A percentile compares a stretch with the other conserved stretches of the same genome.
phyloP scores from a whole-genome alignment of 2,329 filamentous ascomycete genomes.

The Xylariaceae sp. region DNA sequence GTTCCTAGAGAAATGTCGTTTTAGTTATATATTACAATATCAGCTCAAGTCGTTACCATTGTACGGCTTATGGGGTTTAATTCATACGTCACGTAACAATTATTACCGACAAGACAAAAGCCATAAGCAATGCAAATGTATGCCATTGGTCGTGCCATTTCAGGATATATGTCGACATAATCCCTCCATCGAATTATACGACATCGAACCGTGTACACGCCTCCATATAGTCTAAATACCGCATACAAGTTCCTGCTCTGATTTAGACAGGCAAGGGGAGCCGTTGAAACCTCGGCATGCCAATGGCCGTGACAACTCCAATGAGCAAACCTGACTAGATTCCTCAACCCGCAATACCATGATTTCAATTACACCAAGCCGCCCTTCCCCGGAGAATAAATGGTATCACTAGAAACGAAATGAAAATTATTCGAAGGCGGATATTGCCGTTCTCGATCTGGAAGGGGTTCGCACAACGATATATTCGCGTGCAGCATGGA shows the following conservation, averaged over 20 bases:
- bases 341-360: constrained; percentile 9
- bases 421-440: constrained; percentile 8
- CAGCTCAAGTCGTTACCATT: too few species aligned
- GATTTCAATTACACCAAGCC: constrained; percentile 15
- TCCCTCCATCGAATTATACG: constrained; percentile 16
- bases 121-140: constrained; percentile 15
- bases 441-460: not conserved
- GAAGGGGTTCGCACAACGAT: not conserved
- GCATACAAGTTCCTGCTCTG: constrained; percentile 14
- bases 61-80: too few species aligned
- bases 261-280: constrained; percentile 30
- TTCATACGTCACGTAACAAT: too few species aligned
- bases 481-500: too few species aligned
- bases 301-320: not conserved
- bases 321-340: constrained; percentile 11
- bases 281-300: constrained; percentile 18
- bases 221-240: constrained; percentile 25
- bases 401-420: constrained; percentile 19
- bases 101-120: not conserved
- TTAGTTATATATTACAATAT: too few species aligned
- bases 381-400: constrained; percentile 24
- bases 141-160: constrained; percentile 20
- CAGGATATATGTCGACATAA: constrained; percentile 13
- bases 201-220: constrained; percentile 27
- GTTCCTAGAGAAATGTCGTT: too few species aligned